Percentiles rank a stretch among this genome's conserved stretches.
Conservation (phyloP, 2,329 filamentous ascomycete species). For the Calonectria honghensis region DNA sequence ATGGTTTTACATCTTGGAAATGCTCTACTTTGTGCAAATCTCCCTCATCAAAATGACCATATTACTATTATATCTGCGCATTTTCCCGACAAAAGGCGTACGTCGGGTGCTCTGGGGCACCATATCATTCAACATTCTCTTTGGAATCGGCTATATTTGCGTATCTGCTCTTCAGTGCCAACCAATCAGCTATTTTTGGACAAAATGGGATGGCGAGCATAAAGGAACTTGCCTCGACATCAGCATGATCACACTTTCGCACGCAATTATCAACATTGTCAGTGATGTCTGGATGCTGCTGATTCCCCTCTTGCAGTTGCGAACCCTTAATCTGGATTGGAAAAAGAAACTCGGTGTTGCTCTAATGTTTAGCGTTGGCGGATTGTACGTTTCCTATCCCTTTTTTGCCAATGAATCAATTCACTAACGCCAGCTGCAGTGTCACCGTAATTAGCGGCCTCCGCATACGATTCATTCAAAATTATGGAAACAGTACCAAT, state of each 20-base stretch:
- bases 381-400: not conserved
- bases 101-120: conserved; percentile 58
- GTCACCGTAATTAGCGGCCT: not conserved
- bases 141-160: conserved; percentile 60
- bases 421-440: not conserved
- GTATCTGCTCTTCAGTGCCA: conserved; percentile 66
- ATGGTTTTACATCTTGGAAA: conserved; percentile 57
- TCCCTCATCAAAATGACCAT: conserved; percentile 4
- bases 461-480: not conserved
- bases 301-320: conserved; percentile 54
- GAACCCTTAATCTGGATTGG: conserved; percentile 60
- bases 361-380: conserved; percentile 61
- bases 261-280: conserved; percentile 66
- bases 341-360: conserved; percentile 64
- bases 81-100: conserved; percentile 42
- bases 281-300: conserved; percentile 66
- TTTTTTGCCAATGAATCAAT: not conserved
- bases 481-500: not conserved
- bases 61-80: conserved; percentile 1
- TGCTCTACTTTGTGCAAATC: conserved; percentile 49
- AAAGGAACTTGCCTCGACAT: conserved; percentile 67
- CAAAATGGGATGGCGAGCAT: conserved; percentile 64
- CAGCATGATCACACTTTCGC: conserved; percentile 66
- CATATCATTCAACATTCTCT: not conserved
- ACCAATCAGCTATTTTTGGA: conserved; percentile 69